Base-by-base conservation (phyloP, 192 early-diverging fungal genomes). In the Piromyces sp. region DNA sequence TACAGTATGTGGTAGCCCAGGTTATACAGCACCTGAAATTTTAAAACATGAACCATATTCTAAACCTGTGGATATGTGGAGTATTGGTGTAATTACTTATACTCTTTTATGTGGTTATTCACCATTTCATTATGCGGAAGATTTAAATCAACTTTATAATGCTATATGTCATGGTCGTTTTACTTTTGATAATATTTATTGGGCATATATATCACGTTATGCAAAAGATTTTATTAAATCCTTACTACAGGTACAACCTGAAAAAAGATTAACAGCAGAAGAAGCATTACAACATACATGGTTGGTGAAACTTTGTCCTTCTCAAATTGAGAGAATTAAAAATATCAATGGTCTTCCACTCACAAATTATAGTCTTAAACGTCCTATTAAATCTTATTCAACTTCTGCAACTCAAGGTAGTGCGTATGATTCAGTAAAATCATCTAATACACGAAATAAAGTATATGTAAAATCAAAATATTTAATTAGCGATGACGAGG, bases 201-300 rank as follows among this genome's bases (percentile, higher is more conserved):
- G 51, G 51, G 51, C 51, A n/a, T 68, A 68, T 68, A 68, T 68
- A n/a, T 68, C 51, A 0, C 51, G 51, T 68, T 68, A 68, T 85
- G 94, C 94, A 30, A 89, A 90, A 84, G 83, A 92, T 80, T 95
- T 96, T 86, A 92, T 96, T 51, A 80, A 82, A 12, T 83, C 86
- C n/a, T 87, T 94, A 22, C 85, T 96, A 83, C 87, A 88, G 0
- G 88, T 89, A n/a, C 91, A 93, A 81, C 93, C 94, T 17, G 82
- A 81, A 5, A 79, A 83, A 28, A 89, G 95, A 13, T 88, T 94
- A 86, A 95, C 93, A 0, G 95, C 92, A 9, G 84, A 86, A 13
- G 87, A 93, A 87, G 95, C 95, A 0, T 85, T 96, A 51, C 79
- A 86, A 37, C 95, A 96, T 79, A 90, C 93, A 28, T 96, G 95